Conservation (phyloP, 2,329 filamentous ascomycete genomes). For the Periconia sp. region DNA sequence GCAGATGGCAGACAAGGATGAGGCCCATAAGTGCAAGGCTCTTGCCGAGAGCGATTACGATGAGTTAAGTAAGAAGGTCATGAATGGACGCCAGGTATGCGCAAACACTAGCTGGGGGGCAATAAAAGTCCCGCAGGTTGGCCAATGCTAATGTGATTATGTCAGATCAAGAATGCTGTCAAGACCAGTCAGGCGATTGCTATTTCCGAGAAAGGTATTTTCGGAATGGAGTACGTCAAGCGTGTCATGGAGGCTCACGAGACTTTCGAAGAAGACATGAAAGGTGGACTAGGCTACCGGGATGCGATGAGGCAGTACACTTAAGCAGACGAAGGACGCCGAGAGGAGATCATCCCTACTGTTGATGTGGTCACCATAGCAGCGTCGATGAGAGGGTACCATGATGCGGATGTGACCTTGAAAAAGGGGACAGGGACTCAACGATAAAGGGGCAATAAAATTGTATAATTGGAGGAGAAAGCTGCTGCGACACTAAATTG, state of each 20-base stretch:
- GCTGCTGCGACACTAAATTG: too few species aligned
- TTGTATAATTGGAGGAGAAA: too few species aligned
- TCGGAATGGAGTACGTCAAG: constrained; percentile 80
- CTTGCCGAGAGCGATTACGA: constrained; percentile 73
- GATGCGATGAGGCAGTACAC: constrained; percentile 86
- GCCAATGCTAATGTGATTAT: constrained; percentile 16
- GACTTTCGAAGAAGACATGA: constrained; percentile 82
- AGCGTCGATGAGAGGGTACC: too few species aligned
- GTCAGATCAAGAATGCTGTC: constrained; percentile 86
- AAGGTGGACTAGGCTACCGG: constrained; percentile 78
- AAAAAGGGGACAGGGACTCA: too few species aligned
- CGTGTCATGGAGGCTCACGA: constrained; percentile 84
- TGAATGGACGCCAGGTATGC: constrained; percentile 70
- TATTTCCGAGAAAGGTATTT: constrained; percentile 71
- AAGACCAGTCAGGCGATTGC: constrained; percentile 83
- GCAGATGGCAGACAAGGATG: constrained; percentile 48
- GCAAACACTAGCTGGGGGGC: too few species aligned
- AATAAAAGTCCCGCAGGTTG: too few species aligned
- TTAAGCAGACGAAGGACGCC: constrained; percentile 47
- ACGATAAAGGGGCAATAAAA: too few species aligned
- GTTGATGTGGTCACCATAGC: too few species aligned
- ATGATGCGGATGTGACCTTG: too few species aligned
- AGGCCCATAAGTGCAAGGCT: constrained; percentile 53
- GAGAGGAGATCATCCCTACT: too few species aligned
- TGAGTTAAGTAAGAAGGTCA: constrained; percentile 68